These are phyloP conservation scores for Ormosia semicastrata DNA, from an alignment of 306 rosid species.

Conservation along the genomic window DNA sequence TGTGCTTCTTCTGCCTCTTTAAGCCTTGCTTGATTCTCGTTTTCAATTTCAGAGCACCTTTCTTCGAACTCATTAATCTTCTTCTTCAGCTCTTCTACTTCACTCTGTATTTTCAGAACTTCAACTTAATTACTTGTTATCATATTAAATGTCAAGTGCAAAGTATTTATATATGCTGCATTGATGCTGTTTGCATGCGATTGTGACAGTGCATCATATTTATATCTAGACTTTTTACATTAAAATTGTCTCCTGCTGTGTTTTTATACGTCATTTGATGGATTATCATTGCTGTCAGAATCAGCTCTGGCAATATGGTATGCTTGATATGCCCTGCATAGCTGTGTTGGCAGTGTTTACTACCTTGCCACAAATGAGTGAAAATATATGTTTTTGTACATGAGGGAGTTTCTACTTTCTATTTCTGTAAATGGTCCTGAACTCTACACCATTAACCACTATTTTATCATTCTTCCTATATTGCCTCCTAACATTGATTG, in stretches of 20 bases:
- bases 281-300: neutral
- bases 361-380: neutral
- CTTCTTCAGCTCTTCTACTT: slow-evolving; percentile 56
- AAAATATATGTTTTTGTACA: neutral
- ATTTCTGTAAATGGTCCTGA: neutral
- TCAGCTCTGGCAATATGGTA: neutral
- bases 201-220: slow-evolving; percentile 9
- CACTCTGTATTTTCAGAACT: slow-evolving; percentile 49
- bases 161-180: neutral
- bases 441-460: neutral
- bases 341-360: neutral
- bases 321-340: neutral
- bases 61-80: slow-evolving; percentile 63
- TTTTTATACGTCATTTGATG: neutral
- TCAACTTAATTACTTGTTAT: neutral
- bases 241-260: neutral
- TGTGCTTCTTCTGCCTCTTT: slow-evolving; percentile 80
- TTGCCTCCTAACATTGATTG: neutral
- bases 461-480: neutral
- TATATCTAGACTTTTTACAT: neutral
- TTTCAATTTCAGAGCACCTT: slow-evolving; percentile 44
- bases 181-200: neutral
- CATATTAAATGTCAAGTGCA: neutral
- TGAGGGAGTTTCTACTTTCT: neutral
- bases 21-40: slow-evolving; percentile 54